A percentile compares a stretch with the other conserved stretches of the same genome.
phyloP scores from a whole-genome alignment of 257 asterid genomes.

The Mitragyna speciosa region DNA sequence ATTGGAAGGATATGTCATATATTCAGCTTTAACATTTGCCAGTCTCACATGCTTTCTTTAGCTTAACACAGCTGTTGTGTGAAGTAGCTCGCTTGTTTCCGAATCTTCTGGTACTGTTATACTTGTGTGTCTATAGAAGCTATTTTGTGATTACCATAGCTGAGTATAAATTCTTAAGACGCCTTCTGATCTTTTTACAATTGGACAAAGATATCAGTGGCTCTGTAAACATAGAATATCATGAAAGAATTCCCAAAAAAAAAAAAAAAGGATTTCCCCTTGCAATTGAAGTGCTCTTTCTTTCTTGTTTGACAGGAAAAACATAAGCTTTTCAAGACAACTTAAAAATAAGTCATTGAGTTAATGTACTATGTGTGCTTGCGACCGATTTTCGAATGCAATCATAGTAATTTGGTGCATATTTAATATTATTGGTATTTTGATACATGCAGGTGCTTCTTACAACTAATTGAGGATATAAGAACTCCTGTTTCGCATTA shows the following conservation, averaged over 20 bases:
- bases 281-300: background rate
- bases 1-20: background rate
- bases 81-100: background rate
- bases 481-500: slow-evolving; percentile 16
- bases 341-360: background rate
- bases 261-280: background rate
- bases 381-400: background rate
- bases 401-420: background rate
- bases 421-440: slow-evolving; percentile 10
- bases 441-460: slow-evolving; percentile 27
- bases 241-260: background rate
- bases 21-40: no score
- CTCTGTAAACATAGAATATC: background rate
- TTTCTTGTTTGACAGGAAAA: background rate
- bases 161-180: background rate
- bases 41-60: background rate
- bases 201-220: background rate
- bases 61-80: background rate
- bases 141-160: background rate
- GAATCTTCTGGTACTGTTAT: background rate
- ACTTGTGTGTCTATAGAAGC: background rate
- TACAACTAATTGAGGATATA: slow-evolving; percentile 16
- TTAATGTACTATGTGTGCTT: background rate
- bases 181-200: background rate
- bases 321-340: background rate